Evolutionary conservation across 371 early-diverging fungal species (phyloP).

Genomic region (Mucor saturninus): DNA sequence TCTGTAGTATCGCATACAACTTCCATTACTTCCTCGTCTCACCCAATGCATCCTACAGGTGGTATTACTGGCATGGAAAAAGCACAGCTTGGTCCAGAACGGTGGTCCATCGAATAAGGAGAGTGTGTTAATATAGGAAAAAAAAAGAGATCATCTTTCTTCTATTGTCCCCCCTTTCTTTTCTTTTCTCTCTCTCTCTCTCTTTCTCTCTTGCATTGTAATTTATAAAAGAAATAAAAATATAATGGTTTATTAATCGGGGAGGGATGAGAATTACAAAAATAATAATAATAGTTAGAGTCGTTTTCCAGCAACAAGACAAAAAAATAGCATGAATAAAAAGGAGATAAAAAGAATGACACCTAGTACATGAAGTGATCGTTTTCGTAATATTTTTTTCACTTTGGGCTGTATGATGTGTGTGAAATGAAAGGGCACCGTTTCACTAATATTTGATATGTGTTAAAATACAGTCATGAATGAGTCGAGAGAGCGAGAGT

Average conservation of each 20-base stretch:
- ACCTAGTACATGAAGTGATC: slow-evolving; percentile 23
- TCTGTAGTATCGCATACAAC: slow-evolving; percentile 32
- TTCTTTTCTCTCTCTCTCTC: neutral
- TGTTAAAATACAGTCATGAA: neutral
- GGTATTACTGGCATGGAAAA: slow-evolving; percentile 7
- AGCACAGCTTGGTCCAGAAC: slow-evolving; percentile 11
- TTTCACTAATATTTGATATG: slow-evolving; percentile 32
- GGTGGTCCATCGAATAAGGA: slow-evolving; percentile 35
- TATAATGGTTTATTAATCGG: neutral
- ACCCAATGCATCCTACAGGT: slow-evolving; percentile 31
- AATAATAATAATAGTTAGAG: slow-evolving; percentile 20
- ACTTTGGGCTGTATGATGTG: slow-evolving; percentile 39
- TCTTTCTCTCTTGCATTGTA: neutral
- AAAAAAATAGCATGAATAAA: slow-evolving; percentile 35
- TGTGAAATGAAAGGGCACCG: slow-evolving; percentile 48
- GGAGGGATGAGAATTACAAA: no score
- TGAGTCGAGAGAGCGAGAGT: neutral
- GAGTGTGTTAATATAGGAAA: neutral
- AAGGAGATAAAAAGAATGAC: slow-evolving; percentile 26
- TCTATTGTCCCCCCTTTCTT: neutral
- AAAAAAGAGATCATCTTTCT: neutral
- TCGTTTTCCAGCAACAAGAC: slow-evolving; percentile 41
- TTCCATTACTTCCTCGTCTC: slow-evolving; percentile 20
- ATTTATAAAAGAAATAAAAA: neutral
- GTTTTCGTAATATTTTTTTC: slow-evolving; percentile 27